Base-by-base conservation (phyloP, 331 rosid genomes). In the Arachis monticola region DNA sequence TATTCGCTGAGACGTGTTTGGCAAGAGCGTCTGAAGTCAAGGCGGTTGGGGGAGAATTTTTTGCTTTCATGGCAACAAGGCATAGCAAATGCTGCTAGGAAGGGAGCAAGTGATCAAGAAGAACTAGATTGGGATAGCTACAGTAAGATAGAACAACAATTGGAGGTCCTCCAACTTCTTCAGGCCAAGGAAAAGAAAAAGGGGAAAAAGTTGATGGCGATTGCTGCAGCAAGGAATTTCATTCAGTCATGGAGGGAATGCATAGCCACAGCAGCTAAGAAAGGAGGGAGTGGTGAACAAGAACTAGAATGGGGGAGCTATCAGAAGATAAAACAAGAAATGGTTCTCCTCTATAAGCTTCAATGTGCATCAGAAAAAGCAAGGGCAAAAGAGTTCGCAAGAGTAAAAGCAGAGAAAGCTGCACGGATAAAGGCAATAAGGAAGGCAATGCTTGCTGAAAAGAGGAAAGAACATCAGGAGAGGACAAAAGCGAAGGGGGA, bases 281-380 rank as follows among this genome's bases (percentile, higher is more conserved):
- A 71, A 62, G 97, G 99, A 82, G 95, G 90, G 10, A 68, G 63
- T 59, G 89, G 74, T 57, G 85, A 92, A 77, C 55, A 83, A 82
- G 91, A 82, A 75, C 83, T 88, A 58, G 86, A 83, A 8, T 92
- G 96, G 96, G 91, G 86, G 66, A 92, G 97, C 82, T 92, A 83
- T 64, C 80, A 80, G 12, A 90, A 74, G 72, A 87, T 86, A 70
- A 75, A 74, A 64, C 80, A 88, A 77, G 88, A 90, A 81, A 77
- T 81, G 60, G n/a, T 82, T 55, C 53, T 61, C 47, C 83, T 47
- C 47, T 77, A 71, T 70, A 78, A 79, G 75, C 85, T 88, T 73
- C 87, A 67, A 67, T 69, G 59, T 70, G 72, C 45, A 70, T 78
- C 79, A 55, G 88, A 86, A 79, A 88, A 85, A 74, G 86, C 67